Base-by-base conservation (phyloP, 2,329 filamentous ascomycete genomes). In the Aspergillus sp. region DNA sequence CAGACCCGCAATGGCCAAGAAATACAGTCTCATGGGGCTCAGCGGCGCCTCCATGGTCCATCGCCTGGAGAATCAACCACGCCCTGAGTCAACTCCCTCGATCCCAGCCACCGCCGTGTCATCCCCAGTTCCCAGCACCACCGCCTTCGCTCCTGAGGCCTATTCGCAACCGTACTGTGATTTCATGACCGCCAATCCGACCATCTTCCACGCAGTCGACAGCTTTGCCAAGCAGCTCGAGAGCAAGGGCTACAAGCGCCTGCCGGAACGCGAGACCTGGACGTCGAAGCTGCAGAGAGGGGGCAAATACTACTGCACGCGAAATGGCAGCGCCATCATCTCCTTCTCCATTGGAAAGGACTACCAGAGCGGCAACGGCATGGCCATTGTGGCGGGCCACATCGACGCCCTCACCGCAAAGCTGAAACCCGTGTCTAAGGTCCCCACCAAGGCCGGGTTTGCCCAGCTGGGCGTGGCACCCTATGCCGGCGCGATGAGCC, bases 381-480 rank as follows among this genome's bases (percentile, higher is more conserved):
- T 93, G 46, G 91, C 87, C 50, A 92, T 97, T 73, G 81, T 97
- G 43, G 94, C 89, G 3, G 92, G 92, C 6, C 94, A 97, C 72
- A 88, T 97, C 57, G 94, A 97, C 73, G 92, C 93, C 44, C 77
- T 97, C 49, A 96, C 92, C 14, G 89, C 92, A 16, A 89, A 87
- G 72, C 77, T 97, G 63, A 97, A 97, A 84, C 93, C 94, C 9
- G 83, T 97, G 23, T 91, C 91, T 65, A 89, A 84, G 66, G 86
- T 96, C 65, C 85, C 88, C n/a, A 89, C 80, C 63, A 91, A 88
- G 69, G 88, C 89, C 29, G 93, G 94, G 49, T 99, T 91, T 67
- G 72, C 90, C 23, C 91, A 97, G 76, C 82, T 97, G 5, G 93
- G 90, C 20, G 90, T 97, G 49, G 92, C 94, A 2, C 94, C 89